Evolutionary conservation across 2,329 filamentous ascomycete genomes (phyloP).

Genomic region (Aspergillaceae sp.): DNA sequence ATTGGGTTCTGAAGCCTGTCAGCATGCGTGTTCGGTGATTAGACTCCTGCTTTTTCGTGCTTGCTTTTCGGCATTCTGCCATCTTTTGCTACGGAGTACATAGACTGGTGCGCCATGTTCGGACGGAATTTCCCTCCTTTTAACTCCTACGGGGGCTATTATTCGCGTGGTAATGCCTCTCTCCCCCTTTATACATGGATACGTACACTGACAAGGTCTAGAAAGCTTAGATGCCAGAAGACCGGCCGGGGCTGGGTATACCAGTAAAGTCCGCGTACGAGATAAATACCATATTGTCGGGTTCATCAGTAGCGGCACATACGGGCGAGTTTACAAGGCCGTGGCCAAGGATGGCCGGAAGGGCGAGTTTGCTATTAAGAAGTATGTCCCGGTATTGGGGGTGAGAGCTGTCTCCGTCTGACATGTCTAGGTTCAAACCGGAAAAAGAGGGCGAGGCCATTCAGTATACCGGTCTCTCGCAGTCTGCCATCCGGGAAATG

Average conservation of each 20-base stretch:
- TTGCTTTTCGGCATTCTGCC: too few relatives aligned
- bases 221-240: conserved; percentile 31
- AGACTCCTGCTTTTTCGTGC: too few relatives aligned
- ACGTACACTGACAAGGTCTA: conserved; percentile 17
- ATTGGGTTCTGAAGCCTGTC: too few relatives aligned
- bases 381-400: conserved; percentile 43
- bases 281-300: conserved; percentile 95
- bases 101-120: conserved; percentile 24
- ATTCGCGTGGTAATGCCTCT: conserved; percentile 34
- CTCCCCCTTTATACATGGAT: conserved; percentile 5
- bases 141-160: conserved; percentile 29
- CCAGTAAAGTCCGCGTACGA: conserved; percentile 72
- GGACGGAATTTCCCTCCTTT: conserved; percentile 32
- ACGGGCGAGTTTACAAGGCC: conserved; percentile 96
- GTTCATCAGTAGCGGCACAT: conserved; percentile 96
- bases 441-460: conserved; percentile 95
- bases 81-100: too few relatives aligned
- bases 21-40: too few relatives aligned
- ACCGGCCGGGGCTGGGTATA: conserved; percentile 44
- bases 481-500: conserved; percentile 96
- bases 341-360: conserved; percentile 62
- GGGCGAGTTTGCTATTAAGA: conserved; percentile 95
- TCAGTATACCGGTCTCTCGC: conserved; percentile 94
- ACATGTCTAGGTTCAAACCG: conserved; percentile 63
- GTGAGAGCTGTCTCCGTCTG: not conserved